These are phyloP conservation scores for Trametes versicolor DNA, from an alignment of 1,284 basidiomycete genomes.

Conservation along the genomic window DNA sequence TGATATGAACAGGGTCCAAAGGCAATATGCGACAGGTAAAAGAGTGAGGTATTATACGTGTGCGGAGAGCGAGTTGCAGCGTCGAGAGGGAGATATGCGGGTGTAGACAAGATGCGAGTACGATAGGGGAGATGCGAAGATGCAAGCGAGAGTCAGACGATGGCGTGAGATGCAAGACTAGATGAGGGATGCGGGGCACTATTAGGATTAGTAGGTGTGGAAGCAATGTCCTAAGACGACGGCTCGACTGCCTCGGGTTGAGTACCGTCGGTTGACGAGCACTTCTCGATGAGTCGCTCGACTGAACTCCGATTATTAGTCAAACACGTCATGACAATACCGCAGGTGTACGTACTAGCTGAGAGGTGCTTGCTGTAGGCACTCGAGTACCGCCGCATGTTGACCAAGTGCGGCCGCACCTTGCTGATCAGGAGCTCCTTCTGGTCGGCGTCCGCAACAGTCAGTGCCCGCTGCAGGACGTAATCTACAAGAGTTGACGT, in stretches of 20 bases:
- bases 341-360: constrained; percentile 64
- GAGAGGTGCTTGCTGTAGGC: constrained; percentile 82
- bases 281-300: constrained; percentile 70
- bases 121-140: constrained; percentile 19
- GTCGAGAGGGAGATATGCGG: constrained; percentile 23
- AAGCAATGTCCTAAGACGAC: constrained; percentile 24
- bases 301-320: constrained; percentile 50
- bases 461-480: constrained; percentile 81
- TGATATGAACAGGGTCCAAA: constrained; percentile 34
- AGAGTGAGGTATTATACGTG: constrained; percentile 34
- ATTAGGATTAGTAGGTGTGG: constrained; percentile 21
- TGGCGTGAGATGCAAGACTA: constrained; percentile 16
- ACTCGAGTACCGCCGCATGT: constrained; percentile 76
- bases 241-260: constrained; percentile 25
- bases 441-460: constrained; percentile 78
- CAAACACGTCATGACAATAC: background rate
- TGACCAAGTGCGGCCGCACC: constrained; percentile 73
- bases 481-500: constrained; percentile 64
- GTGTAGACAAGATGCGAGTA: constrained; percentile 26
- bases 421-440: constrained; percentile 68
- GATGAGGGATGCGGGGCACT: constrained; percentile 13
- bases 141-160: constrained; percentile 13
- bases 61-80: constrained; percentile 31
- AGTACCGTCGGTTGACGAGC: constrained; percentile 23
- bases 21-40: constrained; percentile 38